These are phyloP conservation scores for Fusarium avenaceum DNA, from an alignment of 2,329 filamentous ascomycete species.

Conservation along the genomic window DNA sequence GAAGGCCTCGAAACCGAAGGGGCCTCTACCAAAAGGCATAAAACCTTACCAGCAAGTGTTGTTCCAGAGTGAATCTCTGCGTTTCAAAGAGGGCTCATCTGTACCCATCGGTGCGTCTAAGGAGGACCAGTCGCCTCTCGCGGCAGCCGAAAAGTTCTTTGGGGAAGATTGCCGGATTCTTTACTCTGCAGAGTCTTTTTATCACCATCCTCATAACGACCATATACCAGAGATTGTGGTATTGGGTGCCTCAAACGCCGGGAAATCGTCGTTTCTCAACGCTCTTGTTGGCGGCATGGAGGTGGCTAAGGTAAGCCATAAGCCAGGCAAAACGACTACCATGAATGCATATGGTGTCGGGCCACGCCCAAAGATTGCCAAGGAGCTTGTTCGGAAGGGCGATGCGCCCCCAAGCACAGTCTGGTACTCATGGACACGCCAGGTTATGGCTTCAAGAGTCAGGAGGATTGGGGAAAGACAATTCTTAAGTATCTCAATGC, in stretches of 20 bases:
- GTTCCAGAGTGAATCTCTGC: conserved; percentile 43
- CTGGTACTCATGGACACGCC: conserved; percentile 66
- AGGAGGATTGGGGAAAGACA: conserved; percentile 65
- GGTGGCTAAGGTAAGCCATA: conserved; percentile 64
- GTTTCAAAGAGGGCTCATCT: conserved; percentile 27
- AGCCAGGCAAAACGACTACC: conserved; percentile 66
- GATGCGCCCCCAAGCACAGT: conserved; percentile 60
- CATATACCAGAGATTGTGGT: conserved; percentile 76
- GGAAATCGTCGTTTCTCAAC: conserved; percentile 91
- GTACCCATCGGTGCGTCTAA: conserved; percentile 35
- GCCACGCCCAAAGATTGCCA: conserved; percentile 52
- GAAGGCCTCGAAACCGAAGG: conserved; percentile 21
- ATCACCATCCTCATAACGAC: conserved; percentile 65
- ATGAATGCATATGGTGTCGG: conserved; percentile 71
- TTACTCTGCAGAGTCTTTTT: conserved; percentile 64
- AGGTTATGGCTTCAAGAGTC: conserved; percentile 64
- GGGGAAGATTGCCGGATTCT: conserved; percentile 56
- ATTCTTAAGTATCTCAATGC: conserved; percentile 65
- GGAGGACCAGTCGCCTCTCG: conserved; percentile 45
- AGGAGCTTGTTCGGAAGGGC: conserved; percentile 49
- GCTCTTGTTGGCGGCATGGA: conserved; percentile 71
- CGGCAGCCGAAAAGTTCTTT: conserved; percentile 53
- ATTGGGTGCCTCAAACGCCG: conserved; percentile 88
- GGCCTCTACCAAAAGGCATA: conserved; percentile 29
- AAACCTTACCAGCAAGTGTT: conserved; percentile 41